Evolutionary conservation across 2,329 filamentous ascomycete species (phyloP), one percentile per base, ranked within the genome.

Genomic region (Tolypocladium amazonense): DNA sequence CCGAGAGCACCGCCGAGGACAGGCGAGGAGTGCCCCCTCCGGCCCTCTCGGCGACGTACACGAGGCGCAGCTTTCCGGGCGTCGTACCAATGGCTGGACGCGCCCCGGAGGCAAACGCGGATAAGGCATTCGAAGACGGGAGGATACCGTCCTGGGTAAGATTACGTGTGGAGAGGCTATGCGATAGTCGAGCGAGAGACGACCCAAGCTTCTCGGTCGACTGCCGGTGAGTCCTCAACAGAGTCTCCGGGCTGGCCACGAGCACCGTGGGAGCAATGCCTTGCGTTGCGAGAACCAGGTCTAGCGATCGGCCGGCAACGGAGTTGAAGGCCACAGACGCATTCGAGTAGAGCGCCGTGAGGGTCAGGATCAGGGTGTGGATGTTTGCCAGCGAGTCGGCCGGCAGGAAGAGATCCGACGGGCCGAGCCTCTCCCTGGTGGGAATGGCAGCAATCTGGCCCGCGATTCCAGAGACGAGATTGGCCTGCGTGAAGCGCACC

Each of bases 291-390:
- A 92, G 75, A 23, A 80, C 77, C 43, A 97, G 80, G 69, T 94
- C 86, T 15, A 88, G 80, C 14, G 84, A 84, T 41, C 84, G 81
- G 8, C 88, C 88, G 20, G 92, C 89, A 33, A 96, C 92, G 0
- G 92, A 94, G 75, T 90, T 97, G 68, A 99, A 82, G 33, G 92
- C 90, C 25, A 99, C 76, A 0, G 91, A 94, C 23, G 90, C 82
- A 70, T 96, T 94, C 27, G 86, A 88, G 74, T 87, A 96, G 11
- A 99, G 81, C 0, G 92, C 92, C 1, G 88, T 86, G 60, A 99
- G 80, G 0, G 91, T 91, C 61, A 95, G 79, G 59, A 86, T 84
- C 33, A 97, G 81, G 1, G 91, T 85, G 74, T 95, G 93, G 0
- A 88, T 87, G 66, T 88, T 84, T 9, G 88, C 87, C 54, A 97